These are phyloP conservation scores for Aspergillus panamensis DNA, from an alignment of 495 filamentous ascomycete genomes.

Conservation along the genomic window DNA sequence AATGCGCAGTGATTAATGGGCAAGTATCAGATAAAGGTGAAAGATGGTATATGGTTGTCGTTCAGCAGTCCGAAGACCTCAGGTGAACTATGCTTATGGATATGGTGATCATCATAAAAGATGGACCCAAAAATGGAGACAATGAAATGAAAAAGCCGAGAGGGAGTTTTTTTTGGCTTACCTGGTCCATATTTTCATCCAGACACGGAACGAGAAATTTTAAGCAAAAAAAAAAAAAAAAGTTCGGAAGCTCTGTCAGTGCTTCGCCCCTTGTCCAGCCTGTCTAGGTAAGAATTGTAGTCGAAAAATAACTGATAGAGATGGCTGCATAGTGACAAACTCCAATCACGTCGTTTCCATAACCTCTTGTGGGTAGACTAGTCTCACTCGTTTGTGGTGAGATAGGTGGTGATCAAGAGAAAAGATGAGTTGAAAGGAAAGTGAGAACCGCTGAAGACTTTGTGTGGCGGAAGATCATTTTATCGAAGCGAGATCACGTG, in stretches of 20 bases:
- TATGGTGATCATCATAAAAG: constrained; percentile 45
- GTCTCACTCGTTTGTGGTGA: neutral
- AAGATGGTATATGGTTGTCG: constrained; percentile 51
- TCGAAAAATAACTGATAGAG: neutral
- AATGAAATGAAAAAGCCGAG: neutral
- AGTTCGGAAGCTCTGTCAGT: neutral
- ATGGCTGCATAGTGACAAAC: neutral
- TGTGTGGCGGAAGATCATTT: neutral
- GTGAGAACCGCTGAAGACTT: too few species aligned
- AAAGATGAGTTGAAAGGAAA: neutral
- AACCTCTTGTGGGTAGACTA: neutral
- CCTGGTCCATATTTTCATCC: constrained; percentile 1
- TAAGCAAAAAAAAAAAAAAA: neutral
- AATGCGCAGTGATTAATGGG: constrained; percentile 2
- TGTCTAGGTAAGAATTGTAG: neutral
- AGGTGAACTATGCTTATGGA: constrained; percentile 52
- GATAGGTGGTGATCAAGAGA: neutral
- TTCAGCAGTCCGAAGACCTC: constrained; percentile 48
- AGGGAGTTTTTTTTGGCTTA: constrained; percentile 11
- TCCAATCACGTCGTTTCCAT: neutral
- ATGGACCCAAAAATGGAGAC: constrained; percentile 5
- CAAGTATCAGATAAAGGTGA: constrained; percentile 40
- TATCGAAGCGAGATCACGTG: constrained; percentile 3
- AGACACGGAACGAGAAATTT: neutral
- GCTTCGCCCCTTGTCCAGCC: neutral